Base-by-base conservation (phyloP, 129 eudicot species). In the Escallonia rubra region DNA sequence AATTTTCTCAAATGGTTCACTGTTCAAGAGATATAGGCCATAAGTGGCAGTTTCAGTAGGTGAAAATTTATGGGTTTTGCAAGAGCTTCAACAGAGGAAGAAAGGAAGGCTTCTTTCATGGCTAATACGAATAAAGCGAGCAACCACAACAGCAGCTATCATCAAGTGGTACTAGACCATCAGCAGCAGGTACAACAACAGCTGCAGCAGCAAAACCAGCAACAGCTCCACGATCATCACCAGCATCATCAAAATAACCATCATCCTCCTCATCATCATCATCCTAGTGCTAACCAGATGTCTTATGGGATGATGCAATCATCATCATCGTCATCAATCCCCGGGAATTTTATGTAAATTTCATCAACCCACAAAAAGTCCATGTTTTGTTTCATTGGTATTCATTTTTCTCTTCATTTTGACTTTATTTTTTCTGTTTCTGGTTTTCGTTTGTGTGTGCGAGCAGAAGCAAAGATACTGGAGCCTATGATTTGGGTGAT, bases 401-500 rank as follows among this genome's bases (percentile, higher is more conserved):
- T 9, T 46, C 7, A 48, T 51, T 7, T 4, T 72, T 40, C 65
- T 53, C 16, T 6, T 73, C 44, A 34, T 59, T 43, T 34, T 42
- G 83, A 83, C 83, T 23, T 8, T 16, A 72, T 16, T 68, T 3
- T 53, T 14, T 82, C 58, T 69, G 61, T 58, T 16, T 14, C 4
- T 59, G 14, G 8, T 61, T 72, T 38, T 73, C 1, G 10, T 50
- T 49, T 52, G 2, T 69, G 71, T 56, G 65, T 48, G 45, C 64
- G 41, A 76, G 87, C 86, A 87, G 96, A 63, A 77, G 66, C 65
- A 83, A 81, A 62, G 90, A 83, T 41, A 76, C 55, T 42, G 95
- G 88, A 47, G 83, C 90, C 42, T 86, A 86, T 64, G 97, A 94
- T 71, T 79, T 94, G 80, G 95, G 93, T 4, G 99, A 94, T 66